Base-by-base conservation (phyloP, 2,329 filamentous ascomycete species). In the Aspergillus neotritici region DNA sequence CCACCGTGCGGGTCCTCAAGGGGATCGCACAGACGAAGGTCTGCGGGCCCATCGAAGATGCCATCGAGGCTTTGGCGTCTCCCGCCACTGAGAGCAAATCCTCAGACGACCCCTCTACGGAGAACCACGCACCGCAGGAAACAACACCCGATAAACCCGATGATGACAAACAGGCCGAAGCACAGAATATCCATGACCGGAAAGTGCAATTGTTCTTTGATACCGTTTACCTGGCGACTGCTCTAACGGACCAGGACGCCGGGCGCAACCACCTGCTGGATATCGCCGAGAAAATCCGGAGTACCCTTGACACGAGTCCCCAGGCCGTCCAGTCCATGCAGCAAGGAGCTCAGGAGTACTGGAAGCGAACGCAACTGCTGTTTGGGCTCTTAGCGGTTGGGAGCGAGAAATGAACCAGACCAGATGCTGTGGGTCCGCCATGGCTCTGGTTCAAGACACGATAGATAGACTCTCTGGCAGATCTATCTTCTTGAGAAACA, bases 311-410 rank as follows among this genome's bases (percentile, higher is more conserved):
- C 0, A 60, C 76, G 4, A 71, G 76, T 21, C 64, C 71, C 9
- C 68, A 65, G 5, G 70, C 68, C 12, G 65, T 74, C 34, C 78
- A 78, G 49, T 65, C 71, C 34, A 64, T 94, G 31, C 65, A 61
- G 52, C 85, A 83, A 64, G 71, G 75, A 12, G 79, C 87, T 5
- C 71, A 75, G 35, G 87, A 90, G 40, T 94, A 93, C 64, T 93
- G 87, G 81, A 87, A 84, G 70, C 80, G 85, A 57, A 93, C 86
- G 9, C 83, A 79, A 62, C 66, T 96, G 50, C 65, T 96, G 17
- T 95, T 96, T 67, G 88, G 86, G 2, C 69, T 94, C 44, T 67
- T 96, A 51, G 75, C 74, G 4, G 43, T 43, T 42, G 56, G 48
- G n/a, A 4, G 31, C 8, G 45, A 38, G 21, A 40, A 40, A 37